Conservation (phyloP, 345 rosid species). For the Aurinia saxatilis region DNA sequence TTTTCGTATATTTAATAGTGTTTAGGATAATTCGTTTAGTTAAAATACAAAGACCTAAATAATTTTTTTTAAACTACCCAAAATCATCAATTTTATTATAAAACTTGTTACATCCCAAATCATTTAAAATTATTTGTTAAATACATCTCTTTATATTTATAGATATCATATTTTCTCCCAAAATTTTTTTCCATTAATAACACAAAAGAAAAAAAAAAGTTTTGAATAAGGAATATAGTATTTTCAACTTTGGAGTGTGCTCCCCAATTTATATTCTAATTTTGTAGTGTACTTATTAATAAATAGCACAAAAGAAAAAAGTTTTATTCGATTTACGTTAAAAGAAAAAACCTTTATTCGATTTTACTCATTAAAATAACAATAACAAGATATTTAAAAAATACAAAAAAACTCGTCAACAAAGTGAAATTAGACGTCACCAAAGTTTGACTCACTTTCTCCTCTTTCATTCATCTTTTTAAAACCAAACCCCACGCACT, state of each 20-base stretch:
- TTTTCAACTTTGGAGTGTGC: constrained; percentile 18
- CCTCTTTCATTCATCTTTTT: constrained; percentile 45
- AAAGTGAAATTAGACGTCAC: constrained; percentile 41
- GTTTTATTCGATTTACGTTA: constrained; percentile 10
- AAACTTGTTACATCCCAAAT: no score
- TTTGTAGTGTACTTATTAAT: constrained; percentile 10
- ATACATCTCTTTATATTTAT: no score
- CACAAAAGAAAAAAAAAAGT: no score
- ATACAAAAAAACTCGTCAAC: constrained; percentile 17
- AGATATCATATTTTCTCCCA: no score
- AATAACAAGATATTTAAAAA: constrained; percentile 5
- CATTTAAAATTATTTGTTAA: no score
- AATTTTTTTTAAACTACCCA: no score
- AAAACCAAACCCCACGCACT: constrained; percentile 30
- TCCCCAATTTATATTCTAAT: constrained; percentile 12
- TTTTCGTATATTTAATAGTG: no score
- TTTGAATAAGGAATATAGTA: background rate
- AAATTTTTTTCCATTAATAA: no score
- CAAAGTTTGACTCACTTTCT: constrained; percentile 55
- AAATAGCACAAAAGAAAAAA: constrained; percentile 7
- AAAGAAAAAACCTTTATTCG: constrained; percentile 24
- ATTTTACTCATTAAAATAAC: constrained; percentile 12
- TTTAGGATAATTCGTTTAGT: no score
- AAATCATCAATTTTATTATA: no score
- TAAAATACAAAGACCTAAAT: no score